Base-by-base conservation (phyloP, 345 rosid species). In the Bretschneidera sinensis region DNA sequence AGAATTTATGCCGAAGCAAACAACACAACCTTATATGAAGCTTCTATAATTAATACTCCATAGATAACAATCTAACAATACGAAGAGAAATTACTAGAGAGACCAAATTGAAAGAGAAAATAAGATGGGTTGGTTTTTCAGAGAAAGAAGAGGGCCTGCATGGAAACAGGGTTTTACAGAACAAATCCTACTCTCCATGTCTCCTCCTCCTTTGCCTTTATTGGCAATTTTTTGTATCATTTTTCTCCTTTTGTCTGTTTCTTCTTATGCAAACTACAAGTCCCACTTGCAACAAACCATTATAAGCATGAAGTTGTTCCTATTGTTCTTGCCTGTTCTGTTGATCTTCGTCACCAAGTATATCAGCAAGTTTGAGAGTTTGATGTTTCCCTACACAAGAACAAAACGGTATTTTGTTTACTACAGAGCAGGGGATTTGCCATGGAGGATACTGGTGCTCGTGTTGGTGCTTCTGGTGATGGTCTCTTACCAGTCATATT, bases 111-210 rank as follows among this genome's bases (percentile, higher is more conserved):
- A 54, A 20, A 34, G 57, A 73, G 63, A 48, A 43, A n/a, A n/a
- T n/a, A n/a, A 64, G 21, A 85, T 79, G 87, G 87, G 77, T 45
- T 80, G 86, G 90, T 54, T 87, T 51, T 45, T 77, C 54, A 74
- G 48, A 15, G 88, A 82, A 52, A 87, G 73, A 71, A 75, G 87
- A 49, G 95, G 92, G 11, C 79, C 81, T 34, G 71, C 85, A 24
- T 87, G 88, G 89, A 88, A 84, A 65, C 78, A 66, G 24, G 87
- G 85, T 22, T 86, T 91, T 94, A 23, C 74, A 50, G 80, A 80
- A 33, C 77, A 67, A 51, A 71, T 83, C 43, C 61, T 91, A 17
- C 23, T 79, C 13, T 73, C 86, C 24, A 57, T 79, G 14, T 86
- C 90, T 34, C 54, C 71, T 17, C 96, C 98, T 35, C 91, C 96